phyloP scores from a whole-genome alignment of 495 filamentous ascomycete species.

The Aspergillus steynii region DNA sequence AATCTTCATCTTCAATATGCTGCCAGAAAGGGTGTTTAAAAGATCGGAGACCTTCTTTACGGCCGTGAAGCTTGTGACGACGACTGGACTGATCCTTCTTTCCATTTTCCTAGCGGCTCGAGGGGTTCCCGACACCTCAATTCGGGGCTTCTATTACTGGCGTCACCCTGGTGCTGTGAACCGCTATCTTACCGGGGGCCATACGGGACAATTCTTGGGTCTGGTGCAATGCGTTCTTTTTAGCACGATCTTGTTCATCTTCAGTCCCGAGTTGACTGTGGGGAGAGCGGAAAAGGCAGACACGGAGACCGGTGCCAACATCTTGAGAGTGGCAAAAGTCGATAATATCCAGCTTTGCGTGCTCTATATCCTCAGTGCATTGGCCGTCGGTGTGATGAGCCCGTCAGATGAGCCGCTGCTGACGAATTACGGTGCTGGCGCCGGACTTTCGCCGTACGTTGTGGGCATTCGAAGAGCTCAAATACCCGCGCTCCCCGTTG shows the following conservation, averaged over 20 bases:
- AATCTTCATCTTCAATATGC: constrained; percentile 73
- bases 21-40: constrained; percentile 76
- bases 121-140: constrained; percentile 61
- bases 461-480: constrained; percentile 43
- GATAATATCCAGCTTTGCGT: constrained; percentile 41
- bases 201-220: constrained; percentile 65
- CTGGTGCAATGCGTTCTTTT: constrained; percentile 66
- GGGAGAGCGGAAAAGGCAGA: constrained; percentile 50
- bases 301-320: constrained; percentile 31
- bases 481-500: constrained; percentile 57
- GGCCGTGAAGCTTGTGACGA: constrained; percentile 74
- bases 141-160: constrained; percentile 80
- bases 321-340: constrained; percentile 21
- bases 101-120: constrained; percentile 71
- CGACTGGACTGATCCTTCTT: constrained; percentile 67
- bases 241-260: constrained; percentile 55
- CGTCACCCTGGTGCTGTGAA: constrained; percentile 68
- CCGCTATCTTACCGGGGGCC: constrained; percentile 59
- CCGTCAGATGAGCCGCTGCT: constrained; percentile 55
- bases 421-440: constrained; percentile 51
- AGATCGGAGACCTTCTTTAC: constrained; percentile 80
- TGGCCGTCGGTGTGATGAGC: constrained; percentile 58
- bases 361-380: constrained; percentile 61
- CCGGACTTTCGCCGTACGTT: constrained; percentile 40
- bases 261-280: constrained; percentile 55